Evolutionary conservation across 148 eudicot genomes (phyloP), one percentile per base, ranked within the genome.

Genomic region (Diospyros lotus): DNA sequence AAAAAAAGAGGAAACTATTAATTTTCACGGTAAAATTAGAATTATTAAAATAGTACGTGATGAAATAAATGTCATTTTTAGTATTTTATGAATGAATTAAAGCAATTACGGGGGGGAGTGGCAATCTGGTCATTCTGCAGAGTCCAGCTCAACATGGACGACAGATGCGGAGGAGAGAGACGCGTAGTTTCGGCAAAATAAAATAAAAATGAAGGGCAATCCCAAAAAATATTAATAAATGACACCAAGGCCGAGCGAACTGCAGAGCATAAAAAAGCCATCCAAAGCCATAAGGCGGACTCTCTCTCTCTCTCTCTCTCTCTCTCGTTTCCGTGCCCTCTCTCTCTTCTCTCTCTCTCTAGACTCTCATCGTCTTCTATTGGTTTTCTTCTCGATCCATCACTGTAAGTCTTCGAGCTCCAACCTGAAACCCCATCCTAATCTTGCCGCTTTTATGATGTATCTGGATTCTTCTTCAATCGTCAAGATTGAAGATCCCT

Each of bases 251-350:
- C 73, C 6, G 74, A 8, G 64, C 17, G 54, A 42, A 10, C 58
- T 45, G 74, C 78, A 74, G 28, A 28, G 74, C 65, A 48, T 69
- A 55, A 69, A 69, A 74, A 68, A 56, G 39, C 81, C 70, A 74
- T 41, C 63, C 15, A 66, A 10, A 48, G 64, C 69, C 13, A 43
- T 15, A 10, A 10, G 42, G 18, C 39, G 44, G 59, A 39, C 69
- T 43, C 6, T 46, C 15, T 15, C 66, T 75, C 66, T 56, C 78
- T 76, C 56, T 45, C 60, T 15, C n/a, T 50, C 62, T 13, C 53
- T 39, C 68, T 50, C 73, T 42, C 66, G 39, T 18, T 69, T 8
- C 17, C 56, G 1, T 14, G 7, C 28, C 28, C 28, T 28, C 0
- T 28, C 28, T 28, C 13, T 10, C 42, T 68, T 46, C 50, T 52